Evolutionary conservation across 2,329 filamentous ascomycete genomes (phyloP), one percentile per base, ranked within the genome.

Genomic region (Scedosporium apiospermum): DNA sequence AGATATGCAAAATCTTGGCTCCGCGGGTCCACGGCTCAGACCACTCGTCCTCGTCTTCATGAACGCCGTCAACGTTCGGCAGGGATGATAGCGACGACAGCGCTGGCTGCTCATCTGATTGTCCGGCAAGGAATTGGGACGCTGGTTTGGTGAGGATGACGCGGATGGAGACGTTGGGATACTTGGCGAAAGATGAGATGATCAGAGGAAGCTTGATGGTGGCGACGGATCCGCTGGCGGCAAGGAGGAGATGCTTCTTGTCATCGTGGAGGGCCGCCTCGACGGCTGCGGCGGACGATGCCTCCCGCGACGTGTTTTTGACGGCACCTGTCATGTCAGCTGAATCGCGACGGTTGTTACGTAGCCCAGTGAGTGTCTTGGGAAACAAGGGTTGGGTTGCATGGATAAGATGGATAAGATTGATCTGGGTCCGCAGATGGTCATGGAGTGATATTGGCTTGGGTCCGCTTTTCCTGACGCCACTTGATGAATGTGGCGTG

Each of bases 41-140:
- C 92, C 93, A 97, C 74, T 98, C 95, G 66, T 93, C 90, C n/a
- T 85, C 83, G 71, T 98, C 91, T 7, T 82, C 78, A 74, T 96
- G 93, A 58, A 97, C 81, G 21, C 81, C 90, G 53, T 96, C 91
- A 6, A 98, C 89, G 66, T 89, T 88, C 3, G 86, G 84, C 4
- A 90, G 74, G 2, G 74, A 68, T 12, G 77, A 74, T 4, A 97
- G 76, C 0, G 81, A 74, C 0, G 79, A 75, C 1, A 95, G 72
- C 0, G 81, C 77, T 0, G 93, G 91, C 72, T 97, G 91, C 73
- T 97, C 93, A 3, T 74, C 71, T 41, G 86, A 84, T 71, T 96
- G 90, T 30, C 88, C 90, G 12, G 79, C 78, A 0, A 98, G 84
- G 72, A 98, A 98, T 34, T 87, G 81, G 26, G 82, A 76, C 0